Base-by-base conservation (phyloP, 441 rosid species). In the Pelargonium fulgidum region DNA sequence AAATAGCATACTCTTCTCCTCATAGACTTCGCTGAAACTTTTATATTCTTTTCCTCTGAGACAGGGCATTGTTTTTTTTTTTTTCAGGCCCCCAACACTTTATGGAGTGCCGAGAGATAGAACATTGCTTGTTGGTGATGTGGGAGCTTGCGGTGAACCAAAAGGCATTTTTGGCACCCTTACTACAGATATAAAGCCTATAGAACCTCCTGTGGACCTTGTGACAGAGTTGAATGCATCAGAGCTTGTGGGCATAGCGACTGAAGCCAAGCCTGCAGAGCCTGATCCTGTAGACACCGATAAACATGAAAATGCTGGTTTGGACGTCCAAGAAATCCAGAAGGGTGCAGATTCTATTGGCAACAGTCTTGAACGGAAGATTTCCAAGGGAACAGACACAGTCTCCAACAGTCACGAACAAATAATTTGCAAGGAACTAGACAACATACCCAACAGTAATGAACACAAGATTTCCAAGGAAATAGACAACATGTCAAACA, bases 91-190 rank as follows among this genome's bases (percentile, higher is more conserved):
- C 62, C 93, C 98, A 16, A 92, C 98, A 3, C 86, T 94, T 62
- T 84, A 86, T 71, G 99, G 98, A 76, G 86, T 86, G 69, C 96
- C 98, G 39, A 83, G 84, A 68, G 97, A 92, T 58, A 92, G 83
- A 81, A 64, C 80, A 48, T 76, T 78, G 67, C 80, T 77, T 72
- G 70, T 83, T 45, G 85, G 84, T 70, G 86, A 85, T 82, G 78
- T 82, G 69, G 97, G 85, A 71, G 77, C 86, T 72, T 80, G 84
- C 76, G 72, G 75, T 64, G 95, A 95, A 58, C 88, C 81, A 64
- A 84, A 74, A 66, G 85, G 78, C 73, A 70, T 84, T 36, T 88
- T 81, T 80, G 82, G 78, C 33, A 73, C 86, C 68, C 80, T 83
- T 20, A 77, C 78, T 41, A 65, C 84, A 17, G 96, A 87, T 36